These are phyloP conservation scores for Pseudozyma hubeiensis DNA, from an alignment of 1,284 basidiomycete species.

Conservation along the genomic window DNA sequence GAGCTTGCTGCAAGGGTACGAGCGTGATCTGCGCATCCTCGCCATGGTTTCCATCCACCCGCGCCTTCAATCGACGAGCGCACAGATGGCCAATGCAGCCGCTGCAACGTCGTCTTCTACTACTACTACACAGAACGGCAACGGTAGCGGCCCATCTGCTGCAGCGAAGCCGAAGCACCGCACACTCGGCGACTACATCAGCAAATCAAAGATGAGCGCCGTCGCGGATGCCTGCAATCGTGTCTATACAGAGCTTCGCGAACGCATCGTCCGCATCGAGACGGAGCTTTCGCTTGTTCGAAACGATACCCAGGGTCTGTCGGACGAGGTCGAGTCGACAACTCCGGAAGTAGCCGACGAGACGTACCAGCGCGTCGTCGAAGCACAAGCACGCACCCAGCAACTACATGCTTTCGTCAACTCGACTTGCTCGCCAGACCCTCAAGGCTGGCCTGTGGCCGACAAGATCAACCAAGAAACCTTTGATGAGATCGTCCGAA, in stretches of 20 bases:
- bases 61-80: slow-evolving; percentile 39
- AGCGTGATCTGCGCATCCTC: slow-evolving; percentile 58
- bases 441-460: slow-evolving; percentile 62
- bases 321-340: slow-evolving; percentile 54
- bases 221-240: slow-evolving; percentile 56
- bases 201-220: slow-evolving; percentile 52
- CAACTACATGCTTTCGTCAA: slow-evolving; percentile 44
- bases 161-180: slow-evolving; percentile 33
- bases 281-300: slow-evolving; percentile 44
- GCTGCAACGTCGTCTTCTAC: slow-evolving; percentile 20
- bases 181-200: slow-evolving; percentile 63
- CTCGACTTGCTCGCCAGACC: slow-evolving; percentile 53
- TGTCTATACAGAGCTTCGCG: slow-evolving; percentile 50
- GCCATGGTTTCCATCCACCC: slow-evolving; percentile 59
- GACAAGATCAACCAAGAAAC: slow-evolving; percentile 44
- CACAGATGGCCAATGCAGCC: slow-evolving; percentile 24
- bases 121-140: slow-evolving; percentile 21
- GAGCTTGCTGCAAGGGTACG: slow-evolving; percentile 57
- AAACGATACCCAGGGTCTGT: slow-evolving; percentile 49
- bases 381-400: slow-evolving; percentile 35
- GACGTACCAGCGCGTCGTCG: slow-evolving; percentile 50
- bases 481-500: slow-evolving; percentile 44
- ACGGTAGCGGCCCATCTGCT: slow-evolving; percentile 10
- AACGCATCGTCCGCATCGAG: slow-evolving; percentile 38
- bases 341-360: slow-evolving; percentile 52